phyloP scores from a whole-genome alignment of 2,329 filamentous ascomycete species.

The Paracorniculantispora psalliotae region DNA sequence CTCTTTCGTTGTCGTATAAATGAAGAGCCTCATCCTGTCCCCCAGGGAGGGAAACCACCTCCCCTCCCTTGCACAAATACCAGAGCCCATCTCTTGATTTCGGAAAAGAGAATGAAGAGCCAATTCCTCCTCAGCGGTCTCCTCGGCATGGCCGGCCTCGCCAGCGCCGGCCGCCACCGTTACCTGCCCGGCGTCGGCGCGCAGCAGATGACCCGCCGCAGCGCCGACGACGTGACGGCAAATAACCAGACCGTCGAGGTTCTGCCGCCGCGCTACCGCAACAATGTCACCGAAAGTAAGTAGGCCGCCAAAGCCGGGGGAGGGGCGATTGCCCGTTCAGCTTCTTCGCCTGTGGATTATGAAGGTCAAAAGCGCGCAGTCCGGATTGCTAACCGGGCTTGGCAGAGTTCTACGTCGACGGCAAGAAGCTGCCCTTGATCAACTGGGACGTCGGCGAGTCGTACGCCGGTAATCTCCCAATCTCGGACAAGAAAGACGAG shows the following conservation, averaged over 20 bases:
- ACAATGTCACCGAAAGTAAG: conserved; percentile 19
- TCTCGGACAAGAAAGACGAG: conserved; percentile 38
- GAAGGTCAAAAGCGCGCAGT: too few relatives aligned
- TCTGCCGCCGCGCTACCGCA: conserved; percentile 15
- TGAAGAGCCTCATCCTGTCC: neutral
- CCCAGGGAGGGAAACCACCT: neutral
- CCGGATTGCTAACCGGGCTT: neutral
- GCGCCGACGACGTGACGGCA: neutral
- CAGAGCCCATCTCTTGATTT: neutral
- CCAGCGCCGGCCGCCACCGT: neutral
- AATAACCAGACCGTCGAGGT: neutral
- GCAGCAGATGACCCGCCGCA: neutral
- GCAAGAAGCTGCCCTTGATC: conserved; percentile 57
- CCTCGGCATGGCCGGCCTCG: conserved; percentile 5
- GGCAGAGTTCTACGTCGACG: conserved; percentile 54
- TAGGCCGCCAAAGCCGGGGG: neutral
- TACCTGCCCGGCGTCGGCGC: neutral
- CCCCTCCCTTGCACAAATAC: neutral
- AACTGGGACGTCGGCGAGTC: conserved; percentile 58
- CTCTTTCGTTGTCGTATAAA: neutral
- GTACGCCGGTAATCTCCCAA: conserved; percentile 54
- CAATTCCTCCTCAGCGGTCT: neutral
- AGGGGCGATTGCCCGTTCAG: neutral
- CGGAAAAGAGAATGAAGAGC: conserved; percentile 5
- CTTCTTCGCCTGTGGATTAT: too few relatives aligned